Percentiles rank a stretch among this genome's conserved stretches.
Conservation (phyloP, 2,329 filamentous ascomycete genomes). For the Leptoxyphium fumago region DNA sequence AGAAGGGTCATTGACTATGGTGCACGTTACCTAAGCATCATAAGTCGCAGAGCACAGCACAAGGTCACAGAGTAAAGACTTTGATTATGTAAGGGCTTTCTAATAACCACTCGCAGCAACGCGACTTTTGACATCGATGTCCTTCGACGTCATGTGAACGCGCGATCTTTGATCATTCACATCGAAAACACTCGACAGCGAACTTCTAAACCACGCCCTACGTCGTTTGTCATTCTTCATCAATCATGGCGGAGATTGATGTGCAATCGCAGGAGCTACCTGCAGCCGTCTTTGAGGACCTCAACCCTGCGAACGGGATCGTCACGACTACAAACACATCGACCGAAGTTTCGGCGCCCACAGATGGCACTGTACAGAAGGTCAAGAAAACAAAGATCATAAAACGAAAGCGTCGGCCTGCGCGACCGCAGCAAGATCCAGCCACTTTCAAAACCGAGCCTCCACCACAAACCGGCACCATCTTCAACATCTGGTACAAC, state of each 20-base stretch:
- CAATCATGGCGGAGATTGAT: background rate
- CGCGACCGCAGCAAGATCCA: constrained; percentile 79
- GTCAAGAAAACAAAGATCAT: constrained; percentile 83
- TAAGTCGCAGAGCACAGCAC: too few species aligned
- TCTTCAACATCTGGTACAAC: constrained; percentile 99
- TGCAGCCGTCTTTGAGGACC: background rate
- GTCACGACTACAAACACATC: constrained; percentile 1
- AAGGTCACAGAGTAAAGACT: too few species aligned
- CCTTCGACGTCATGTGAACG: too few species aligned
- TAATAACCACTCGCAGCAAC: too few species aligned
- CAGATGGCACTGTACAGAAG: constrained; percentile 26
- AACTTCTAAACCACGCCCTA: too few species aligned
- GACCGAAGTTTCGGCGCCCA: constrained; percentile 11
- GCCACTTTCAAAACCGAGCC: constrained; percentile 69
- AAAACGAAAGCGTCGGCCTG: constrained; percentile 77
- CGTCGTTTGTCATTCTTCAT: background rate
- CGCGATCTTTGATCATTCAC: too few species aligned
- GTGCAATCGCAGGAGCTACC: background rate
- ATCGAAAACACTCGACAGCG: too few species aligned
- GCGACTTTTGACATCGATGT: too few species aligned
- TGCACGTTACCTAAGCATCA: too few species aligned
- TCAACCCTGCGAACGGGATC: constrained; percentile 1
- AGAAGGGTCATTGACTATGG: too few species aligned
- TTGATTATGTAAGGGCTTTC: too few species aligned
- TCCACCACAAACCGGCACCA: constrained; percentile 81